Evolutionary conservation across 495 filamentous ascomycete species (phyloP), one percentile per base, ranked within the genome.

Genomic region (Lasiosphaeris hirsuta): DNA sequence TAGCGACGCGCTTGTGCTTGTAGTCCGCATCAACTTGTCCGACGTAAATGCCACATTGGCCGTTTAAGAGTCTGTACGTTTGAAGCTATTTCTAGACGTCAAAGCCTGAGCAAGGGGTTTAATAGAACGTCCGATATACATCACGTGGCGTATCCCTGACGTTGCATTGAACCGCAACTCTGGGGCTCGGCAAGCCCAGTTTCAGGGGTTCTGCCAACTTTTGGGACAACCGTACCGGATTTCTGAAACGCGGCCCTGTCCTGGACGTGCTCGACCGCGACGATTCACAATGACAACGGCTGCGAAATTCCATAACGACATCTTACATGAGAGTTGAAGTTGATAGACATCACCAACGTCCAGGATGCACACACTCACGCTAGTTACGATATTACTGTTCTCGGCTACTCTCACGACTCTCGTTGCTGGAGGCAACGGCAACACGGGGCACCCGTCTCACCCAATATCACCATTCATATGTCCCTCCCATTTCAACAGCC

Each of bases 121-220:
- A 30, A 30, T 30, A 30, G 23, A 30, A 30, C 2, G 5, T 5
- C 23, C 5, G 23, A 30, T 30, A 30, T 30, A 5, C 23, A 30
- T 30, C 23, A 30, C 23, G 23, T 30, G 23, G 23, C 23, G 23
- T 5, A 46, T 9, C 9, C 43, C 43, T n/a, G 9, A 19, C 2
- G 43, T 46, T 19, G 17, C 43, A 46, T 46, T 17, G 13, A 14
- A 19, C 13, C 43, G 3, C 11, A 17, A 15, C 18, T 19, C 13
- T 13, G 43, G 13, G 43, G 43, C 43, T 13, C 43, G 43, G 39
- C 39, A 46, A 19, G 9, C 43, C 43, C n/a, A 46, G 43, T 46
- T 46, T 46, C 17, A 14, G 17, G 43, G 43, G 43, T 14, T 15
- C n/a, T 46, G 43, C 43, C 43, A 46, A 46, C 43, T 46, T 46